Evolutionary conservation across 2,329 filamentous ascomycete species (phyloP).

Genomic region (Fusarium domesticum): DNA sequence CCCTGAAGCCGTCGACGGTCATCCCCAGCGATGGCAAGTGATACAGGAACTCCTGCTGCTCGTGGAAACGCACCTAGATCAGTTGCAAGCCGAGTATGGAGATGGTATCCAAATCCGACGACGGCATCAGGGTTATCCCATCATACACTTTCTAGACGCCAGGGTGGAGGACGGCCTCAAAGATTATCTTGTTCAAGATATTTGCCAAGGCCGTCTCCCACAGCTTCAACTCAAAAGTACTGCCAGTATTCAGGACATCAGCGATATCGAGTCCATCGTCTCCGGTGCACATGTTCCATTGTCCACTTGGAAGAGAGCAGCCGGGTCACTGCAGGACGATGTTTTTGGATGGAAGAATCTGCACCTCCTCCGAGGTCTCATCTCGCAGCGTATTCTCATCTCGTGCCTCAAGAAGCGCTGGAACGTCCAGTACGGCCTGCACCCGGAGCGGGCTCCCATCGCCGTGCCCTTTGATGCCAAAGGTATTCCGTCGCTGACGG

Average conservation of each 20-base stretch:
- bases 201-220: constrained; percentile 33
- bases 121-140: constrained; percentile 46
- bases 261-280: neutral
- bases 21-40: constrained; percentile 51
- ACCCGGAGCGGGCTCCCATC: constrained; percentile 53
- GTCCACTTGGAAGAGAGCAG: constrained; percentile 1
- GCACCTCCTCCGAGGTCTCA: constrained; percentile 58
- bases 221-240: constrained; percentile 12
- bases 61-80: constrained; percentile 37
- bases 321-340: constrained; percentile 32
- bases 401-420: constrained; percentile 60
- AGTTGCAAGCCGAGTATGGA: constrained; percentile 39
- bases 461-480: constrained; percentile 68
- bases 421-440: constrained; percentile 63
- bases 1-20: constrained; percentile 48
- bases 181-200: constrained; percentile 38
- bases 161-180: constrained; percentile 47
- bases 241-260: neutral
- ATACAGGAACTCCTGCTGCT: constrained; percentile 41
- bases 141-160: constrained; percentile 52
- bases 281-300: neutral
- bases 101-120: constrained; percentile 47
- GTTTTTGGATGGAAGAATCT: constrained; percentile 35
- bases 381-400: constrained; percentile 56
- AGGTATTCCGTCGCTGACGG: constrained; percentile 57